phyloP scores from a whole-genome alignment of 1,284 basidiomycete species.

The Malassezia sympodialis region DNA sequence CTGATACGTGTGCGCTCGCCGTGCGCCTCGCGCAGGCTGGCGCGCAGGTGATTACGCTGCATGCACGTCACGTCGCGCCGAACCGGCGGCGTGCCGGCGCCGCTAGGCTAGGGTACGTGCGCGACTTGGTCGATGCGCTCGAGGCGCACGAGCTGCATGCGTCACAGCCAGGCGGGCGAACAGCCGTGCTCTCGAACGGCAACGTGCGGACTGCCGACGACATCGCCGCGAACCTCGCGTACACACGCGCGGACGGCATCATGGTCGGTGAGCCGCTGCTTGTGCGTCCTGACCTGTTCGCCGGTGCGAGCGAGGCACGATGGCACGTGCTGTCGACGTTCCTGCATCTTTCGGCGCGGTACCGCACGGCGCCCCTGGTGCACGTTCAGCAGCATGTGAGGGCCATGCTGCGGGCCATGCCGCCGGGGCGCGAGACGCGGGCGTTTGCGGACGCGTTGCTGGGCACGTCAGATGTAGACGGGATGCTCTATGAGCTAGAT shows the following conservation, averaged over 20 bases:
- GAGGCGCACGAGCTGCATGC: slow-evolving; percentile 34
- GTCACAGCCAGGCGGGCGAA: slow-evolving; percentile 34
- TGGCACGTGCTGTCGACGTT: not conserved
- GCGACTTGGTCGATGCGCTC: slow-evolving; percentile 51
- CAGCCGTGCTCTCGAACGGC: slow-evolving; percentile 65
- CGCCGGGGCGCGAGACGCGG: slow-evolving; percentile 13
- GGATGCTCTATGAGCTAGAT: not conserved
- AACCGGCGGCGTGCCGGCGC: slow-evolving; percentile 59
- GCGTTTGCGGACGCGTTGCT: not conserved
- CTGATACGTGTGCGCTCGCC: slow-evolving; percentile 57
- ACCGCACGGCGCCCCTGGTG: slow-evolving; percentile 2
- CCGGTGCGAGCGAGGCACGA: not conserved
- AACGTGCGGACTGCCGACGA: slow-evolving; percentile 60
- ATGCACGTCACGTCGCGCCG: slow-evolving; percentile 62
- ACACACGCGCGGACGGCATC: slow-evolving; percentile 61
- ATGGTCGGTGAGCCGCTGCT: slow-evolving; percentile 68
- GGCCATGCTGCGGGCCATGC: slow-evolving; percentile 7
- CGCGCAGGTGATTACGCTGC: slow-evolving; percentile 60
- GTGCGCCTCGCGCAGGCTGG: slow-evolving; percentile 57
- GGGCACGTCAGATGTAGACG: not conserved
- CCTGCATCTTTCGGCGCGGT: slow-evolving; percentile 2
- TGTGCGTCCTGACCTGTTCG: slow-evolving; percentile 55
- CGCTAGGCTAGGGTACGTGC: slow-evolving; percentile 59
- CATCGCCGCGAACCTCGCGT: slow-evolving; percentile 53
- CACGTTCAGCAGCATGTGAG: slow-evolving; percentile 13